Base-by-base conservation (phyloP, 441 rosid species). In the Dalechampia spathulata region DNA sequence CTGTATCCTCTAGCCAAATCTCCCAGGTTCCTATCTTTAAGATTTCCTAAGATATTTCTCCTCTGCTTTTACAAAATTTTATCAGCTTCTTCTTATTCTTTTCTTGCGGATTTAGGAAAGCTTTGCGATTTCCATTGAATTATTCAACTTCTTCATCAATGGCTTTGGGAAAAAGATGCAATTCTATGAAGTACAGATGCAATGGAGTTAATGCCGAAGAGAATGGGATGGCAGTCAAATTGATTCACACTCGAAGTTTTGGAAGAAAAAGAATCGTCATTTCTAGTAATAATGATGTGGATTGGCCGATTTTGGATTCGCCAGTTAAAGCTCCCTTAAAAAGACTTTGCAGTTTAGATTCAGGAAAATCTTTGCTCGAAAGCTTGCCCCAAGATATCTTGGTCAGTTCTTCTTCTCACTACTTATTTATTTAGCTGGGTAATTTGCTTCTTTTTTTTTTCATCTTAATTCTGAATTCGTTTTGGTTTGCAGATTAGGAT, bases 201-300 rank as follows among this genome's bases (percentile, higher is more conserved):
- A n/a, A n/a, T n/a, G n/a, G n/a, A n/a, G n/a, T n/a, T n/a, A n/a
- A n/a, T n/a, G n/a, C n/a, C n/a, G n/a, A n/a, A n/a, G n/a, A n/a
- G n/a, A n/a, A n/a, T n/a, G n/a, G n/a, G n/a, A n/a, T n/a, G n/a
- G n/a, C n/a, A n/a, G n/a, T n/a, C n/a, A n/a, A n/a, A n/a, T n/a
- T n/a, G n/a, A n/a, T n/a, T n/a, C n/a, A n/a, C n/a, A 72, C 78
- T 1, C 63, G 78, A 22, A 82, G 80, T 0, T 67, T 83, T 15
- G 90, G 95, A 43, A 83, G 90, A 70, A 91, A 87, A 60, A 76
- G 93, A 75, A 68, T 91, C 70, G 55, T 75, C 53, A 70, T 88
- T 21, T 66, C 82, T 1, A 78, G n/a, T n/a, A n/a, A 30, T 30
- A 8, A 63, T 41, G 51, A 32, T 38, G 53, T 16, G 1, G 69